Evolutionary conservation across 75 land plant species (phyloP).

Genomic region (Cunninghamia lanceolata): DNA sequence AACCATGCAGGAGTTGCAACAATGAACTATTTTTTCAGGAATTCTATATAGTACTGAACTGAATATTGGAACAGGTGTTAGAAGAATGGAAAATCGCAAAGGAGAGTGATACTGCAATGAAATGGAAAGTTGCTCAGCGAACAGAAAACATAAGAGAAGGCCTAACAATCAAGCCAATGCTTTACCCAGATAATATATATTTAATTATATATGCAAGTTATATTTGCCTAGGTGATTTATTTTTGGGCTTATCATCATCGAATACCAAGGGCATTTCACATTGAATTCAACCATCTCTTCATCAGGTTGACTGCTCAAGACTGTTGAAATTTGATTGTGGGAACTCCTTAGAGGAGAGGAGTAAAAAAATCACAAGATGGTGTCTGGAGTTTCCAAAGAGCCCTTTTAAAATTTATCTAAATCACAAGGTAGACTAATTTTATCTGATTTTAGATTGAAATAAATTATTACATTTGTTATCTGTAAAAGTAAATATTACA

Average conservation of each 20-base stretch:
- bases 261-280: not conserved
- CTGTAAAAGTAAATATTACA: no score
- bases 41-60: no score
- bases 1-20: not conserved
- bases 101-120: not conserved
- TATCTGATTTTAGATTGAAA: not conserved
- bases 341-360: not conserved
- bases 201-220: no score
- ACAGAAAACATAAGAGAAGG: not conserved
- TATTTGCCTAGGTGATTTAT: not conserved
- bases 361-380: not conserved
- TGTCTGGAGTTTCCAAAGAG: not conserved
- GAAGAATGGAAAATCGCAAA: not conserved
- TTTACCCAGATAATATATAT: not conserved
- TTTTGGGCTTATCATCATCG: not conserved
- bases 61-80: no score
- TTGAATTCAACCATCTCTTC: no score
- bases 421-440: not conserved
- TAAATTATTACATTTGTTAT: no score
- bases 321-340: not conserved
- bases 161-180: not conserved
- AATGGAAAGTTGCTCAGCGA: not conserved
- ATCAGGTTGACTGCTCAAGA: not conserved
- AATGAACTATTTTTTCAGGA: not conserved
- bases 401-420: not conserved